Percentiles rank a stretch among this genome's conserved stretches.
Evolutionary conservation across 176 grass and related monocot genomes (phyloP).

Genomic region (Avena eriantha): DNA sequence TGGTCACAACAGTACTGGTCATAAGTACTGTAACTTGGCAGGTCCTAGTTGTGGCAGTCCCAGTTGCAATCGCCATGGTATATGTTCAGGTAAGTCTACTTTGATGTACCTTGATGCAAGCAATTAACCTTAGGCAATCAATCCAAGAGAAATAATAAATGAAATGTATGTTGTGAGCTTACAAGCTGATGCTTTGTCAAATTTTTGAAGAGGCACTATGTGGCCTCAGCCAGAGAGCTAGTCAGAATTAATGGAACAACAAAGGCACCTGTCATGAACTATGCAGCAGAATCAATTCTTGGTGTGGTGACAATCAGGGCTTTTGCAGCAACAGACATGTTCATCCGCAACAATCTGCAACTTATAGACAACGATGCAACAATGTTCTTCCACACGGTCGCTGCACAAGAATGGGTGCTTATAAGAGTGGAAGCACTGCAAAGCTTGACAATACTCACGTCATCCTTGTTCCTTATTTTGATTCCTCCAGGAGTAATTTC

Average conservation of each 20-base stretch:
- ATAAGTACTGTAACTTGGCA: constrained; percentile 88
- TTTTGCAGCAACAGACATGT: constrained; percentile 66
- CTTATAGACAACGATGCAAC: constrained; percentile 87
- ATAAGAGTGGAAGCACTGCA: constrained; percentile 88
- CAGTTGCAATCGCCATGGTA: constrained; percentile 64
- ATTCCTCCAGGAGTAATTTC: constrained; percentile 74
- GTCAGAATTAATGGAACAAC: constrained; percentile 96
- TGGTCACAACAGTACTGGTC: constrained; percentile 50
- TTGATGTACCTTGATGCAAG: constrained; percentile 12
- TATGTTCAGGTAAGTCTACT: constrained; percentile 68
- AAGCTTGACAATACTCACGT: constrained; percentile 70
- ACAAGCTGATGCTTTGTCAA: constrained; percentile 24
- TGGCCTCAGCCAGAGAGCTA: constrained; percentile 87
- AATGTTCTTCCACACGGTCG: constrained; percentile 86
- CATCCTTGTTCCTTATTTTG: constrained; percentile 75
- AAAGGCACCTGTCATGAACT: constrained; percentile 93
- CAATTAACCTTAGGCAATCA: constrained; percentile 9
- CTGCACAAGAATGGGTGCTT: constrained; percentile 92
- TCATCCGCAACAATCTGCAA: constrained; percentile 63
- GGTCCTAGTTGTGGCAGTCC: constrained; percentile 76
- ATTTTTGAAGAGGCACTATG: constrained; percentile 72
- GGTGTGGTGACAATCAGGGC: constrained; percentile 81
- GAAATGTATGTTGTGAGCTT: constrained; percentile 1
- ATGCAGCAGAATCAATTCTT: constrained; percentile 78
- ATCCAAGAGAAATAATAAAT: not conserved